phyloP scores from a whole-genome alignment of 495 filamentous ascomycete genomes.

The Elaphomyces granulatus region DNA sequence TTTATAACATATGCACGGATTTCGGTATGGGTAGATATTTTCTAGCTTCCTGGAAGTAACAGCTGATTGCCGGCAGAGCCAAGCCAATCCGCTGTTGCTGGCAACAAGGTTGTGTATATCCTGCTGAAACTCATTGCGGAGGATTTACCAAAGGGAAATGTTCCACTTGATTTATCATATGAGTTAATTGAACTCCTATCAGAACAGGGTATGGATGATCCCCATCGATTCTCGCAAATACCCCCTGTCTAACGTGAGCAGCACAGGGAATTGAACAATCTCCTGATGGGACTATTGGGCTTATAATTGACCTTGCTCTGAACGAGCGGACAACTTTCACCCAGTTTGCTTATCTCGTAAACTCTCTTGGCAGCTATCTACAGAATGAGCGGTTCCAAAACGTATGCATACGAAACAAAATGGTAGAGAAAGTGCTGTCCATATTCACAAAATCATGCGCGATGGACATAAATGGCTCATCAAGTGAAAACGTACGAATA shows the following conservation, averaged over 20 bases:
- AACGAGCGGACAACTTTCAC: constrained; percentile 13
- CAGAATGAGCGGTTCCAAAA: constrained; percentile 29
- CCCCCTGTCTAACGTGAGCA: constrained; percentile 5
- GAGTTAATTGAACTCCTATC: constrained; percentile 27
- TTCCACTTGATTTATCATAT: constrained; percentile 25
- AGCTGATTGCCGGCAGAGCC: constrained; percentile 22
- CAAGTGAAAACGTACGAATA: constrained; percentile 34
- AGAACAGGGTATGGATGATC: constrained; percentile 25
- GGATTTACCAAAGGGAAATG: constrained; percentile 18
- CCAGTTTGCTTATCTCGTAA: constrained; percentile 22
- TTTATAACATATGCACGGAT: constrained; percentile 63
- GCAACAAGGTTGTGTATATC: constrained; percentile 36
- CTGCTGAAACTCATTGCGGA: constrained; percentile 26
- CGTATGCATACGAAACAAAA: constrained; percentile 22
- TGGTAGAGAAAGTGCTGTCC: constrained; percentile 20
- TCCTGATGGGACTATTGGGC: constrained; percentile 26
- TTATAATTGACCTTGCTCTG: constrained; percentile 22
- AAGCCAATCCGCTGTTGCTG: constrained; percentile 48
- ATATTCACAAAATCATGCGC: constrained; percentile 21
- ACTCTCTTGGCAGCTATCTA: constrained; percentile 21
- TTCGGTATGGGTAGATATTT: constrained; percentile 38
- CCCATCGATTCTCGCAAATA: background rate
- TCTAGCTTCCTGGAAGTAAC: background rate
- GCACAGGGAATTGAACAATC: constrained; percentile 25
- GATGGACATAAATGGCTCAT: constrained; percentile 15